Evolutionary conservation across 257 asterid genomes (phyloP).

Genomic region (Verbascum thapsus): DNA sequence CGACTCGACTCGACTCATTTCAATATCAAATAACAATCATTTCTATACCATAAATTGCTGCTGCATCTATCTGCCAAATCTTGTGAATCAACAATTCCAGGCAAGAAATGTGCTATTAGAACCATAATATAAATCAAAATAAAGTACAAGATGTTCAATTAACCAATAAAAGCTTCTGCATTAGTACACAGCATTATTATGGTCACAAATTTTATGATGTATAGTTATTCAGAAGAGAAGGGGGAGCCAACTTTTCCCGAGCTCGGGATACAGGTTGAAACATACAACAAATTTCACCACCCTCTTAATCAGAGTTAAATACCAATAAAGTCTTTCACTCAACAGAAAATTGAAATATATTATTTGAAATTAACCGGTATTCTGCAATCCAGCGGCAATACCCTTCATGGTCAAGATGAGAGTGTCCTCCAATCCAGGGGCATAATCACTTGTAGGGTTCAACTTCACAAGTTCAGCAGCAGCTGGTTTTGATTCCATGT

Average conservation of each 20-base stretch:
- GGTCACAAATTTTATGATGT: conserved; percentile 17
- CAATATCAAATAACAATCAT: too few relatives aligned
- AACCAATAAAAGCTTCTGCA: too few relatives aligned
- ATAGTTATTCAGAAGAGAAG: neutral
- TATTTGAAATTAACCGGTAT: conserved; percentile 52
- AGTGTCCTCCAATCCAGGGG: conserved; percentile 73
- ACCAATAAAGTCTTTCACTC: neutral
- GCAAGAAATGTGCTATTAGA: too few relatives aligned
- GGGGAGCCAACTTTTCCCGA: neutral
- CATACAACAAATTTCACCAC: neutral
- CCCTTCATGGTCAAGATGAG: conserved; percentile 78
- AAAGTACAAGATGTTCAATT: too few relatives aligned
- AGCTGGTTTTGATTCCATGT: conserved; percentile 45
- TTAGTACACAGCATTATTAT: too few relatives aligned
- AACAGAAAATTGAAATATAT: neutral
- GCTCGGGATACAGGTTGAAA: neutral
- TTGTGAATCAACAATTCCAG: too few relatives aligned
- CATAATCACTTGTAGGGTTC: conserved; percentile 65
- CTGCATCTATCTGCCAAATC: too few relatives aligned
- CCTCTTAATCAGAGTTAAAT: neutral
- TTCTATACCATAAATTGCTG: too few relatives aligned
- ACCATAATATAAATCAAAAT: too few relatives aligned
- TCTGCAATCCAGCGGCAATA: conserved; percentile 65
- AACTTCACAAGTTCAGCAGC: conserved; percentile 61
- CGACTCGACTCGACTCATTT: too few relatives aligned